Evolutionary conservation across 2,329 filamentous ascomycete species (phyloP), one percentile per base, ranked within the genome.

Genomic region (Phyllosticta citriasiana): DNA sequence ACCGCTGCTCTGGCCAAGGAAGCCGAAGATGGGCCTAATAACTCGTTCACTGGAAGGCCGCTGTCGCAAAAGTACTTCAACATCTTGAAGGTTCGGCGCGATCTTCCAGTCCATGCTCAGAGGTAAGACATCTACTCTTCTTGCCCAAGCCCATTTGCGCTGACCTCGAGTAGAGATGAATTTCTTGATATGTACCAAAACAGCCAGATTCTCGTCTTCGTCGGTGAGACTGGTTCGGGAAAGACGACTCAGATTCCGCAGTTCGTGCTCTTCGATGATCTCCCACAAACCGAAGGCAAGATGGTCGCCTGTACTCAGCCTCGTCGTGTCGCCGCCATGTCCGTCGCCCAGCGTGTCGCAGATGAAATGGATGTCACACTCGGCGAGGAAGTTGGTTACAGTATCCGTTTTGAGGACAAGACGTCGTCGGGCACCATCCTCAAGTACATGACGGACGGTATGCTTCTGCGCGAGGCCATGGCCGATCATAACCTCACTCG

Each of bases 381-480:
- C 12, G 94, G 94, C 35, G 86, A 92, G 61, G 92, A 97, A 72
- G 93, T 99, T 64, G 94, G 94, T 60, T 99, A 99, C 73, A 96
- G 89, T 7, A 96, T 99, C 71, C 90, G 94, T 72, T 99, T 99
- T 71, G 94, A 99, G 71, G 94, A 99, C 76, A 89, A 87, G 72
- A 97, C 93, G 0, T 89, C 87, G 65, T 85, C 90, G 1, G 82
- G 87, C 19, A 99, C 94, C 1, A 90, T 87, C 70, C 96, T 99
- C 79, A 99, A 99, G 78, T 99, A 99, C 78, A 97, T 99, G 93
- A 99, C 94, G 16, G 94, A 99, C 69, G 94, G 94, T 74, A 97
- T 97, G 89, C 83, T 99, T 72, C 87, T 97, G 76, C 84, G 94
- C 78, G 94, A 99, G 77, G 91, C 97, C 71, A 81, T 99, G 57